phyloP scores from a whole-genome alignment of 257 asterid genomes.

The Solanum appendiculatum region DNA sequence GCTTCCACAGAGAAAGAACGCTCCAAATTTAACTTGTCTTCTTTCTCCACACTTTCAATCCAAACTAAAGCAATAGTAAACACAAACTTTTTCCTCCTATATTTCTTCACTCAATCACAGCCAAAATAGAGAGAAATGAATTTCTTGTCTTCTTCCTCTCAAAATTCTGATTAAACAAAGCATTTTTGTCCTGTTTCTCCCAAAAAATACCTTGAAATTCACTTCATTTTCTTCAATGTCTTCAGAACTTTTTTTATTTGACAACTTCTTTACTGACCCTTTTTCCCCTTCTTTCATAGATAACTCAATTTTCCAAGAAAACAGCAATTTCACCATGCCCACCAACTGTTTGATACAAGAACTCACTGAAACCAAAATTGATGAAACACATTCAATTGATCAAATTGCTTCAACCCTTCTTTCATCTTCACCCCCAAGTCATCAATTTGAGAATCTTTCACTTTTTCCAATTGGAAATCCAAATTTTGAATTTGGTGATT shows the following conservation, averaged over 20 bases:
- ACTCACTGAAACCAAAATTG: constrained; percentile 2
- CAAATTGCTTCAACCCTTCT: constrained; percentile 30
- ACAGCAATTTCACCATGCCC: background rate
- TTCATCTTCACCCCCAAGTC: constrained; percentile 62
- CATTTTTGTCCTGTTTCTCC: constrained; percentile 3
- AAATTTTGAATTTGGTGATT: constrained; percentile 9
- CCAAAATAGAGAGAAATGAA: constrained; percentile 5
- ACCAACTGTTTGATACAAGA: constrained; percentile 7
- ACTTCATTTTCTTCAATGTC: constrained; percentile 33
- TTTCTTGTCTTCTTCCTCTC: constrained; percentile 43
- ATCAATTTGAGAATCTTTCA: constrained; percentile 43
- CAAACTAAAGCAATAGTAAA: background rate
- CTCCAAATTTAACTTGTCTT: constrained; percentile 12
- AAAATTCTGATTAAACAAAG: constrained; percentile 7
- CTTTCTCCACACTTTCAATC: background rate
- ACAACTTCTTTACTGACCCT: constrained; percentile 45
- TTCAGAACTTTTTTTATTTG: constrained; percentile 51
- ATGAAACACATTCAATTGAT: constrained; percentile 14
- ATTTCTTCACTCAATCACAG: constrained; percentile 1
- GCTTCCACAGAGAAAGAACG: constrained; percentile 2
- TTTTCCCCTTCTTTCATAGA: constrained; percentile 30
- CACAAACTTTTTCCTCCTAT: background rate
- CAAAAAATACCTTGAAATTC: background rate
- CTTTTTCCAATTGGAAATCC: constrained; percentile 6
- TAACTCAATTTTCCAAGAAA: constrained; percentile 3